Evolutionary conservation across 1,284 basidiomycete species (phyloP), one percentile per base, ranked within the genome.

Genomic region (Peniophora sp.): DNA sequence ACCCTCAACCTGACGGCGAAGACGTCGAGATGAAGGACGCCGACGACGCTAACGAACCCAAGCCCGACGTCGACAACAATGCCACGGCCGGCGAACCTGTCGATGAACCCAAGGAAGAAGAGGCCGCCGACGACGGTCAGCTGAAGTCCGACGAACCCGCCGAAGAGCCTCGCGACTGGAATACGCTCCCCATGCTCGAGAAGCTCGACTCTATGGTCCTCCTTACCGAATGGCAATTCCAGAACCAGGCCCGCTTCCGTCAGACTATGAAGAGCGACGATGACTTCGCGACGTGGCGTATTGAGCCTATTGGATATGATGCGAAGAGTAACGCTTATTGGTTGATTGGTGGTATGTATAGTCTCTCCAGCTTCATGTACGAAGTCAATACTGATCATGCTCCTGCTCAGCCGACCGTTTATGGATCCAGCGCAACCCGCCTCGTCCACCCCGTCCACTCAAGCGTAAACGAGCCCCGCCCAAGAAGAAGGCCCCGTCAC

Each of bases 251-350:
- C 52, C 74, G 84, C 49, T 54, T 91, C 22, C 72, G 88, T 49
- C 72, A 70, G 32, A 65, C 85, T 47, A 90, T 91, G 87, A 85
- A 81, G 61, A 78, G 72, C 51, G 88, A 90, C 53, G 86, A 88
- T 55, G 87, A 89, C 43, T 68, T 70, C 52, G 87, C 85, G 23
- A 68, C 74, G 41, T 91, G 88, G 88, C 82, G 91, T 24, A 83
- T 90, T 50, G 88, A 92, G 60, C 92, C 92, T 2, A 82, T 93
- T 57, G 92, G 93, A 8, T 90, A 87, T 61, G 92, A 96, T 61
- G 74, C 78, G 17, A 83, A 85, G 59, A 75, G 74, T 20, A 93
- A 92, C 64, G 84, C 87, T 0, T 96, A 94, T 64, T 94, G 90
- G 91, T 70, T 92, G 18, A 89, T 94, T 58, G 91, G 92, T 24